A percentile compares a stretch with the other conserved stretches of the same genome.
These are phyloP conservation scores for Microcyclosporella mali DNA, from an alignment of 2,329 filamentous ascomycete species.

Conservation along the genomic window DNA sequence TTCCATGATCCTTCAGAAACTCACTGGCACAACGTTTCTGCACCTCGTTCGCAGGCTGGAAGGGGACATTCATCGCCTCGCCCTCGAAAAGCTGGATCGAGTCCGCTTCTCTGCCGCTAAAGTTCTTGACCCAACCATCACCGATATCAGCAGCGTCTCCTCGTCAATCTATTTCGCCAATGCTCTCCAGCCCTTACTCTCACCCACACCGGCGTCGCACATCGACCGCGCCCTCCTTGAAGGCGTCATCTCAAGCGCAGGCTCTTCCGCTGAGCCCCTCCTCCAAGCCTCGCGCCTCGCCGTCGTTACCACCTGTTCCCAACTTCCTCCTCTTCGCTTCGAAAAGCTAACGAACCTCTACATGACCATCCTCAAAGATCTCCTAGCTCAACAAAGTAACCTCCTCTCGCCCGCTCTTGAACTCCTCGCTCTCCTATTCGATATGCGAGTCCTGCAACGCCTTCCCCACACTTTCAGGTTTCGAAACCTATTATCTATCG, in stretches of 20 bases:
- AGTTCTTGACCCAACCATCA: constrained; percentile 16
- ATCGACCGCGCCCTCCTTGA: constrained; percentile 50
- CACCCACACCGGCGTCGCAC: constrained; percentile 12
- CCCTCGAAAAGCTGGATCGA: constrained; percentile 84
- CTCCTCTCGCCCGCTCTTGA: constrained; percentile 59
- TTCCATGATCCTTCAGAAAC: constrained; percentile 8
- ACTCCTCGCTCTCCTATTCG: constrained; percentile 63
- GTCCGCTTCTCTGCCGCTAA: constrained; percentile 64
- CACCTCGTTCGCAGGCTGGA: constrained; percentile 12
- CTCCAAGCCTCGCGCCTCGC: constrained; percentile 63
- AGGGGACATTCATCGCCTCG: constrained; percentile 53
- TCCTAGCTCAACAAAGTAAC: constrained; percentile 12
- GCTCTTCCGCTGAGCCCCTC: constrained; percentile 70
- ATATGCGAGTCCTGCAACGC: constrained; percentile 39
- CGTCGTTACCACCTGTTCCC: constrained; percentile 44
- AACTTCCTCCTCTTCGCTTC: constrained; percentile 5
- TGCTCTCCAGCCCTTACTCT: constrained; percentile 14
- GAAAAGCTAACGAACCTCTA: constrained; percentile 19
- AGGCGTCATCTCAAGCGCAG: constrained; percentile 66
- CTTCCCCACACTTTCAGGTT: constrained; percentile 52
- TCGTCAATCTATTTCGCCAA: constrained; percentile 21
- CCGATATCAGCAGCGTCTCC: constrained; percentile 22
- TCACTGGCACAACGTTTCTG: constrained; percentile 3
- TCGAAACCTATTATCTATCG: constrained; percentile 59
- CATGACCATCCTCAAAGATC: constrained; percentile 18